A percentile compares a stretch with the other conserved stretches of the same genome.
Evolutionary conservation across 2,329 filamentous ascomycete genomes (phyloP).

Genomic region (Colletotrichum sp.): DNA sequence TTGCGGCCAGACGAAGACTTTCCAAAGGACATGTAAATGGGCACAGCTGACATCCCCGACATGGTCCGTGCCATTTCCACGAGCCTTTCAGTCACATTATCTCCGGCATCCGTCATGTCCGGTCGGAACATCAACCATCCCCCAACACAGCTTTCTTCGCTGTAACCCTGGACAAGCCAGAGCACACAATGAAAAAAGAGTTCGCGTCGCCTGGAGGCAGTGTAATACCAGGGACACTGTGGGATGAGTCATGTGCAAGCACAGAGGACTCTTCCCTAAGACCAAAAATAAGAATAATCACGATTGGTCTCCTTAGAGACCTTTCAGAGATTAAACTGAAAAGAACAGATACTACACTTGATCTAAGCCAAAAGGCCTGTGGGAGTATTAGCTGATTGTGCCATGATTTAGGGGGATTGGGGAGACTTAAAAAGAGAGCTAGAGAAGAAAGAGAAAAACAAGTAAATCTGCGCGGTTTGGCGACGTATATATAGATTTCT

Average conservation of each 20-base stretch:
- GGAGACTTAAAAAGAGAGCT: slow-evolving; percentile 59
- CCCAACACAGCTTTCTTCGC: no score
- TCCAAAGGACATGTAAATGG: no score
- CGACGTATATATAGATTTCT: no score
- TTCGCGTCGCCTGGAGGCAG: slow-evolving; percentile 77
- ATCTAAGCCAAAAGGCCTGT: slow-evolving; percentile 78
- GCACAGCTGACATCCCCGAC: no score
- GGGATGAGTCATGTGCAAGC: slow-evolving; percentile 71
- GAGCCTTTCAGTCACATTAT: no score
- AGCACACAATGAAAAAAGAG: slow-evolving; percentile 62
- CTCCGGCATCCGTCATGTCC: no score
- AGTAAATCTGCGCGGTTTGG: no score
- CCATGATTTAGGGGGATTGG: no score
- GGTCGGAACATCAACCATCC: no score
- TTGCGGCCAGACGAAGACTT: no score
- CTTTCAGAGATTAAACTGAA: slow-evolving; percentile 97
- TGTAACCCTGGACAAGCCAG: slow-evolving; percentile 42
- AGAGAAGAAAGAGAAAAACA: slow-evolving; percentile 52
- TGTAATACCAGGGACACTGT: slow-evolving; percentile 81
- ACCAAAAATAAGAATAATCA: slow-evolving; percentile 87
- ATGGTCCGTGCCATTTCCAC: no score
- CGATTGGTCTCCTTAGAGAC: slow-evolving; percentile 72
- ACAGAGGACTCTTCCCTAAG: slow-evolving; percentile 62
- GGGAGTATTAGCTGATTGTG: no score
- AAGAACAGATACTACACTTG: slow-evolving; percentile 97